These are phyloP conservation scores for Phlebopus sp. DNA, from an alignment of 1,284 basidiomycete genomes.

Conservation along the genomic window DNA sequence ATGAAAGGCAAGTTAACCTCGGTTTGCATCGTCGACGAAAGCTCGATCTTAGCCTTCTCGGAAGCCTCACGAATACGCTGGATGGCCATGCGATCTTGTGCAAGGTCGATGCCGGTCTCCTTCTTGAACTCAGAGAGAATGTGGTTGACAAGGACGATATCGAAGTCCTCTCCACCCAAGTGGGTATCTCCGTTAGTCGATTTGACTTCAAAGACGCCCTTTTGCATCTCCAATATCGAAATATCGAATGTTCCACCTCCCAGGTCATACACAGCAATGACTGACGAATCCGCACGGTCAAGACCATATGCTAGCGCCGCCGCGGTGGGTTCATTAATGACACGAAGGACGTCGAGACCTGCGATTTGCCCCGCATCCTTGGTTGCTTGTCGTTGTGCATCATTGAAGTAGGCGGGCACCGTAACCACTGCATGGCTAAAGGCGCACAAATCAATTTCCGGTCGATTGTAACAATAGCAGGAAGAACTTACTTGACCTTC, in stretches of 20 bases:
- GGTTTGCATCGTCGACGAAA: constrained; percentile 91
- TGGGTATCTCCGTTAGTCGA: constrained; percentile 99
- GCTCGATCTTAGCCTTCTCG: constrained; percentile 99
- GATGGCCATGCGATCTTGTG: constrained; percentile 92
- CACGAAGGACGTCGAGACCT: constrained; percentile 94
- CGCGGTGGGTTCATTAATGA: constrained; percentile 99
- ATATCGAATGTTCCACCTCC: constrained; percentile 97
- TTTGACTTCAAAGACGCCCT: constrained; percentile 99
- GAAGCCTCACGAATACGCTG: constrained; percentile 98
- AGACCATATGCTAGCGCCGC: constrained; percentile 97
- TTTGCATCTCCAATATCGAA: constrained; percentile 98
- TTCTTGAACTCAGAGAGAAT: constrained; percentile 95
- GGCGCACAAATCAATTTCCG: constrained; percentile 8
- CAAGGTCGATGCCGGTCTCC: constrained; percentile 81
- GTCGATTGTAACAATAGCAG: neutral
- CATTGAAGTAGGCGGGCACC: constrained; percentile 99
- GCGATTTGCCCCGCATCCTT: constrained; percentile 98
- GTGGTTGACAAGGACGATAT: constrained; percentile 87
- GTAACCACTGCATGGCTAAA: constrained; percentile 82
- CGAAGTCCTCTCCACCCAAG: constrained; percentile 98
- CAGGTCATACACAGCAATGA: constrained; percentile 97
- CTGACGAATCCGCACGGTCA: constrained; percentile 76
- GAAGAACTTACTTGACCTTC: constrained; percentile 76
- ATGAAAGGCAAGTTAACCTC: constrained; percentile 98
- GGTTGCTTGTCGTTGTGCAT: constrained; percentile 97